Percentiles rank a stretch among this genome's conserved stretches.
These are phyloP conservation scores for Serendipita indica DNA, from an alignment of 768 basidiomycete genomes.

Conservation along the genomic window DNA sequence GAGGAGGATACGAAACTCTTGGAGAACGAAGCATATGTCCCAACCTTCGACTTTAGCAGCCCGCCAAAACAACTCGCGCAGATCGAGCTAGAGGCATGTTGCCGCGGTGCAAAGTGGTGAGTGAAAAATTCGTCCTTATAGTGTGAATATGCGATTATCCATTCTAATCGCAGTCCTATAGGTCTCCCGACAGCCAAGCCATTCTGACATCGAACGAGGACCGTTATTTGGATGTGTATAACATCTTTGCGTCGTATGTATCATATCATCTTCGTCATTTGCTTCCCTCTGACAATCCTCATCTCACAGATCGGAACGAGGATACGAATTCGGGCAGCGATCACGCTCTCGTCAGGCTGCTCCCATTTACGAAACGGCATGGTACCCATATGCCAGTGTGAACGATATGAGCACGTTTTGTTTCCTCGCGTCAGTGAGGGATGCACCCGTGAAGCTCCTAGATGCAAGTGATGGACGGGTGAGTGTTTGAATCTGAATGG, in stretches of 20 bases:
- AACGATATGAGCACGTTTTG: conserved; percentile 53
- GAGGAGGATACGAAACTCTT: too few species aligned
- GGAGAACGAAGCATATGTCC: too few species aligned
- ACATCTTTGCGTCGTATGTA: neutral
- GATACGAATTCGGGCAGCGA: too few species aligned
- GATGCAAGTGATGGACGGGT: conserved; percentile 70
- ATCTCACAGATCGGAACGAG: too few species aligned
- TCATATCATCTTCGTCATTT: neutral
- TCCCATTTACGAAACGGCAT: conserved; percentile 61
- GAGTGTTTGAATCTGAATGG: conserved; percentile 17
- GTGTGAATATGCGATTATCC: neutral
- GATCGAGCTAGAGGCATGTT: neutral
- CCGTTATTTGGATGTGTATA: neutral
- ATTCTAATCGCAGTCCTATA: too few species aligned
- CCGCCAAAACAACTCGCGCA: neutral
- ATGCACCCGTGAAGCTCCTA: conserved; percentile 71
- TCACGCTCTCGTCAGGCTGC: conserved; percentile 18
- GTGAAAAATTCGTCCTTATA: neutral
- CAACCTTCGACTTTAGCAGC: neutral
- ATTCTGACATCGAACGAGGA: neutral
- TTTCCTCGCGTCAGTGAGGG: conserved; percentile 70
- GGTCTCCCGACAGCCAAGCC: neutral
- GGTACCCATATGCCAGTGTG: conserved; percentile 68
- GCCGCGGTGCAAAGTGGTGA: neutral
- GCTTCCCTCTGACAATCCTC: neutral